phyloP scores from a whole-genome alignment of 2,329 filamentous ascomycete species.

The Zarea fungicola region DNA sequence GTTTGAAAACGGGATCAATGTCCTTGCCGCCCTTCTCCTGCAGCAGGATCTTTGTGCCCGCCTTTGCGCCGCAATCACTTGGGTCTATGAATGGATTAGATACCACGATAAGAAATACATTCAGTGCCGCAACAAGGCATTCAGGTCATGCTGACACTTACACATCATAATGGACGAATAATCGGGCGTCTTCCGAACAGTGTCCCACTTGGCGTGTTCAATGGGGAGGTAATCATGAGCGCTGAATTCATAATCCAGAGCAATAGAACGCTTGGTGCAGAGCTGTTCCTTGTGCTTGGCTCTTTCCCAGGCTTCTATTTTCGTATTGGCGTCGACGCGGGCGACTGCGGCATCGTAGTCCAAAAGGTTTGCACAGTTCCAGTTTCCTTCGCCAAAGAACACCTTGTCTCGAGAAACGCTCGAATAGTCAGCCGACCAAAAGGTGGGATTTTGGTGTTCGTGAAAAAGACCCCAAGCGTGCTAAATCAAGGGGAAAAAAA shows the following conservation, averaged over 20 bases:
- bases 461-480: neutral
- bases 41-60: neutral
- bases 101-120: too few species aligned
- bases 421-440: neutral
- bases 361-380: neutral
- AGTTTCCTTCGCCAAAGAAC: neutral
- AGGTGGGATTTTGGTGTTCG: neutral
- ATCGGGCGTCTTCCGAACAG: neutral
- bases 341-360: neutral
- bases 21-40: neutral
- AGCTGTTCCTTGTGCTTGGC: neutral
- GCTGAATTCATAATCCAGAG: neutral
- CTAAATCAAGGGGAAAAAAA: too few species aligned
- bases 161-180: neutral
- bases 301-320: neutral
- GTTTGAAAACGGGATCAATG: neutral
- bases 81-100: neutral
- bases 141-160: neutral
- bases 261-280: neutral
- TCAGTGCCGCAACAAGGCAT: too few species aligned
- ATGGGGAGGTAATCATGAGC: neutral
- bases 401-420: neutral
- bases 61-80: neutral
- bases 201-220: neutral
- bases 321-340: neutral